A percentile compares a stretch with the other conserved stretches of the same genome.
phyloP scores from a whole-genome alignment of 2,329 filamentous ascomycete species.

The Allantophomopsis cytisporea region DNA sequence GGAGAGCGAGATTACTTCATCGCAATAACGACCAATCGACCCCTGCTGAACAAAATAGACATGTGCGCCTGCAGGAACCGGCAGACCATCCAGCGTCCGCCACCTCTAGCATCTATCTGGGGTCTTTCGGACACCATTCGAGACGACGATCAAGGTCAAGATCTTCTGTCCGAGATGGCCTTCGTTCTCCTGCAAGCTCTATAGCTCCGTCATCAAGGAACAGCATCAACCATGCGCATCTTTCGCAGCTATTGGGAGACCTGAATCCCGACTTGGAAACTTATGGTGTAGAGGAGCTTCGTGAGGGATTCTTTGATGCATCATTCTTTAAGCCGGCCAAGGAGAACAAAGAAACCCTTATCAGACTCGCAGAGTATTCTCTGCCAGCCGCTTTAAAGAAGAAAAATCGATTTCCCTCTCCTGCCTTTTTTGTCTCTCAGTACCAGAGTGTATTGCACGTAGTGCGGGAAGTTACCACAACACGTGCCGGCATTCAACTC shows the following conservation, averaged over 20 bases:
- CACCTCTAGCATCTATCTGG: constrained; percentile 16
- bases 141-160: constrained; percentile 10
- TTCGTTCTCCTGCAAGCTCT: constrained; percentile 9
- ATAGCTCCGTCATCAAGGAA: constrained; percentile 11
- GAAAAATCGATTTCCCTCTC: constrained; percentile 23
- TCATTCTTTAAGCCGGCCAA: constrained; percentile 25
- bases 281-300: constrained; percentile 26
- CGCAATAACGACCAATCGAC: no score
- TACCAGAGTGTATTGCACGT: constrained; percentile 28
- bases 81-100: constrained; percentile 1
- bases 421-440: constrained; percentile 32
- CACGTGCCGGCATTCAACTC: constrained; percentile 34
- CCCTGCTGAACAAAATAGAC: constrained; percentile 4
- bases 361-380: constrained; percentile 26
- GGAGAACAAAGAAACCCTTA: constrained; percentile 23
- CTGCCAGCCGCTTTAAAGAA: constrained; percentile 32
- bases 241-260: constrained; percentile 17
- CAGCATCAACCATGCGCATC: constrained; percentile 16
- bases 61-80: constrained; percentile 13
- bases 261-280: constrained; percentile 22
- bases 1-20: no score
- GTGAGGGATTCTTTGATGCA: constrained; percentile 29
- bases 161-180: constrained; percentile 6
- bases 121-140: constrained; percentile 18
- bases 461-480: constrained; percentile 26